A percentile compares a stretch with the other conserved stretches of the same genome.
phyloP scores from a whole-genome alignment of 768 basidiomycete species.

The Artomyces pyxidatus region DNA sequence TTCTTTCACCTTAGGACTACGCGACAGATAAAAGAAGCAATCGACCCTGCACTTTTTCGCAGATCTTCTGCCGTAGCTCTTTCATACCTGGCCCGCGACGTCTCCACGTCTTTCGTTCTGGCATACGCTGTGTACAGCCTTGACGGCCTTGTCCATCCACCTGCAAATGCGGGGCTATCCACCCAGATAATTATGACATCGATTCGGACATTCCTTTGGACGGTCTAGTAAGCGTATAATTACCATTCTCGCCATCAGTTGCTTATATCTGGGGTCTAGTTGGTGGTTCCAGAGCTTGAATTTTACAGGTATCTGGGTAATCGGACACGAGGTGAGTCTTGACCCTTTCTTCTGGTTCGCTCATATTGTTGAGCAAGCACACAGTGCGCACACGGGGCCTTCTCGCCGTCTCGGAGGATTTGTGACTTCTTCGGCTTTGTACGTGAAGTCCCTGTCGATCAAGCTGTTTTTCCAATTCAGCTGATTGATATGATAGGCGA shows the following conservation, averaged over 20 bases:
- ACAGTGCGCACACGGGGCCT: background rate
- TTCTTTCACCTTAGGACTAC: no score
- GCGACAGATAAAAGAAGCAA: background rate
- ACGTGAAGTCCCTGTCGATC: background rate
- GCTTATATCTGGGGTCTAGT: no score
- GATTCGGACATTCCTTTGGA: no score
- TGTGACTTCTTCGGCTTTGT: background rate
- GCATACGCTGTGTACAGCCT: background rate
- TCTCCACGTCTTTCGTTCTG: background rate
- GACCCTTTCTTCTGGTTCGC: background rate
- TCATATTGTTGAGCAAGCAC: background rate
- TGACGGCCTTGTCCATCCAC: no score
- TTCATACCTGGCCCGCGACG: background rate
- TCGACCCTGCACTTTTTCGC: background rate
- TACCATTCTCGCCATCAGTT: no score
- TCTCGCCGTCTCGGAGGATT: background rate
- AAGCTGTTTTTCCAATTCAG: background rate
- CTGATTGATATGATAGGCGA: background rate
- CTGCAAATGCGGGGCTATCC: no score
- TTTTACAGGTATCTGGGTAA: background rate
- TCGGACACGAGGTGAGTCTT: background rate
- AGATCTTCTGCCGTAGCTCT: background rate
- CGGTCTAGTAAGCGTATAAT: no score
- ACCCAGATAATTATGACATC: no score
- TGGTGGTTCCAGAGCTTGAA: background rate